phyloP scores from a whole-genome alignment of 2,329 filamentous ascomycete genomes.

The Ilyonectria sp. region DNA sequence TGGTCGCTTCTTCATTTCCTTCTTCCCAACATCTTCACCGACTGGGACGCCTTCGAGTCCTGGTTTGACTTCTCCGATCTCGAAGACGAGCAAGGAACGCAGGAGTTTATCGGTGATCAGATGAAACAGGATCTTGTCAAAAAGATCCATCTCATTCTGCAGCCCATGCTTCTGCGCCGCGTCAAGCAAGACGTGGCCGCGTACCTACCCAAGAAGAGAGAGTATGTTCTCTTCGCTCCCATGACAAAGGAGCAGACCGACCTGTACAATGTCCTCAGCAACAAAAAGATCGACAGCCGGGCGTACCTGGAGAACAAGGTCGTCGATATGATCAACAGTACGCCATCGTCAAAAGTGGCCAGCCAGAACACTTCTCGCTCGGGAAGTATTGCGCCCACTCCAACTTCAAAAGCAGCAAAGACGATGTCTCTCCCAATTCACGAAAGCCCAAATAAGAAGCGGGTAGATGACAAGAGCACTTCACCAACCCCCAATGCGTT shows the following conservation, averaged over 20 bases:
- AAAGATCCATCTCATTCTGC: slow-evolving; percentile 93
- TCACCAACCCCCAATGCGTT: slow-evolving; percentile 62
- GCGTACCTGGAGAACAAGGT: slow-evolving; percentile 88
- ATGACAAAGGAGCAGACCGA: slow-evolving; percentile 93
- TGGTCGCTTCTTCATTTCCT: slow-evolving; percentile 97
- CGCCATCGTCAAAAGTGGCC: slow-evolving; percentile 51
- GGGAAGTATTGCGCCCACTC: slow-evolving; percentile 46
- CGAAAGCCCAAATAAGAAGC: slow-evolving; percentile 54
- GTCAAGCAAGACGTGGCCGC: slow-evolving; percentile 95
- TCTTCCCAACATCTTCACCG: slow-evolving; percentile 91
- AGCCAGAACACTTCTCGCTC: slow-evolving; percentile 56
- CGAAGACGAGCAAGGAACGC: slow-evolving; percentile 84
- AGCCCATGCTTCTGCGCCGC: slow-evolving; percentile 88
- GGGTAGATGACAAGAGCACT: slow-evolving; percentile 41
- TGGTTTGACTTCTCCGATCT: slow-evolving; percentile 99
- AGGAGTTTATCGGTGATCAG: slow-evolving; percentile 84
- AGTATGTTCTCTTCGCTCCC: slow-evolving; percentile 95
- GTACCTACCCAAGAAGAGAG: slow-evolving; percentile 93
- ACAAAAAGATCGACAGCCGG: slow-evolving; percentile 73
- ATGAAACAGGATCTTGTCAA: slow-evolving; percentile 69
- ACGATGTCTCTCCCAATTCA: slow-evolving; percentile 53
- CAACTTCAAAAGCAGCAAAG: slow-evolving; percentile 36
- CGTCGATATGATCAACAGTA: slow-evolving; percentile 70
- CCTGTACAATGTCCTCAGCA: slow-evolving; percentile 79
- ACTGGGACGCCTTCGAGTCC: slow-evolving; percentile 91